These are phyloP conservation scores for Toxicodendron radicans DNA, from an alignment of 345 rosid genomes.

Conservation along the genomic window DNA sequence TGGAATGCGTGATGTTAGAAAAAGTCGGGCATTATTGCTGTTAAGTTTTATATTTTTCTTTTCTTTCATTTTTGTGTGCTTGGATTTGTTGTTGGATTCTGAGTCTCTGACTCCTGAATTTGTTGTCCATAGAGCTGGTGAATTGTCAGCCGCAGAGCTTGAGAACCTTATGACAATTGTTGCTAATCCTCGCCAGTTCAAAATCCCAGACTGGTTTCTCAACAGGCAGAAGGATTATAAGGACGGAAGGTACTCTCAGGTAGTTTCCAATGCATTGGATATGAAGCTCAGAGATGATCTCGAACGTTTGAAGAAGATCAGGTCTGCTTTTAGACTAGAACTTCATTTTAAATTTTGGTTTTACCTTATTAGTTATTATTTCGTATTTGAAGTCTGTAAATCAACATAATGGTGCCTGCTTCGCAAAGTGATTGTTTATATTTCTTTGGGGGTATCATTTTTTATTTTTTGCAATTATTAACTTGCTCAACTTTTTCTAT, in stretches of 20 bases:
- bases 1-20: no score
- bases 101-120: no score
- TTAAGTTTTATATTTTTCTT: no score
- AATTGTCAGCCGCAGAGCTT: constrained; percentile 31
- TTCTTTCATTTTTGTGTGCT: no score
- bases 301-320: constrained; percentile 40
- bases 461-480: background rate
- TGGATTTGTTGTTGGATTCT: no score
- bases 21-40: no score
- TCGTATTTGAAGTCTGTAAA: no score
- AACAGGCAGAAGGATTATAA: constrained; percentile 39
- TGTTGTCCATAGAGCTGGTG: constrained; percentile 26
- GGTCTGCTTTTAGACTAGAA: constrained; percentile 20
- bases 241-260: constrained; percentile 38
- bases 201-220: constrained; percentile 35
- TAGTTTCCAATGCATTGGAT: constrained; percentile 41
- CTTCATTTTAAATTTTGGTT: background rate
- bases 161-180: constrained; percentile 33
- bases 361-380: background rate
- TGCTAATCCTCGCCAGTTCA: constrained; percentile 34
- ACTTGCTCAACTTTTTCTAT: background rate
- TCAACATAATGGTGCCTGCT: no score
- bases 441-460: no score
- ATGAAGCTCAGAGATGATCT: constrained; percentile 44
- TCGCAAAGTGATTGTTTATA: no score